phyloP scores from a whole-genome alignment of 495 filamentous ascomycete species.

The Aspergillus bertholletiae region DNA sequence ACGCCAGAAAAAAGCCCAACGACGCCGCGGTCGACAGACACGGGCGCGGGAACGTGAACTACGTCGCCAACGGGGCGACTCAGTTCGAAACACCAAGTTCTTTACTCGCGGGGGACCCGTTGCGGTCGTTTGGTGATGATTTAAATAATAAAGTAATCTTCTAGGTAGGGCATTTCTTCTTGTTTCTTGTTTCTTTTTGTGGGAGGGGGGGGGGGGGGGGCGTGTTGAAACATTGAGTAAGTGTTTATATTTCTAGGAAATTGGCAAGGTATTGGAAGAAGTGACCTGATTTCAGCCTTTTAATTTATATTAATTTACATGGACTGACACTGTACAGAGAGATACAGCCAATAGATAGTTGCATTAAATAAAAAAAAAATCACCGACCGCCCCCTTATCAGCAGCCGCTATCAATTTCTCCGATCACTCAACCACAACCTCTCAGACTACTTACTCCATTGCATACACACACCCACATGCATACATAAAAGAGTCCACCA shows the following conservation, averaged over 20 bases:
- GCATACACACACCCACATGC: too few relatives aligned
- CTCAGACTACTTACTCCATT: too few relatives aligned
- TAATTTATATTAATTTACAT: too few relatives aligned
- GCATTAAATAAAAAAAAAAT: neutral
- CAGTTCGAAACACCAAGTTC: neutral
- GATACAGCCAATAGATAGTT: too few relatives aligned
- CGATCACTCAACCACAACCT: neutral
- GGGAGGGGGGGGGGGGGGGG: neutral
- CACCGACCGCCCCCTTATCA: neutral
- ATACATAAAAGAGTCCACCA: neutral
- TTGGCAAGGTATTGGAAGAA: too few relatives aligned
- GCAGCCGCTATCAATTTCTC: neutral
- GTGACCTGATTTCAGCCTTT: too few relatives aligned
- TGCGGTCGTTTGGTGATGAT: neutral
- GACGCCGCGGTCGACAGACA: neutral
- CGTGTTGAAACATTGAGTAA: neutral
- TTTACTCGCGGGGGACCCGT: neutral
- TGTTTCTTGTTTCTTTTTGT: too few relatives aligned
- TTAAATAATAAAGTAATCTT: too few relatives aligned
- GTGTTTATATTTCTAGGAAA: neutral
- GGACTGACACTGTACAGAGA: too few relatives aligned
- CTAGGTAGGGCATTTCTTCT: too few relatives aligned
- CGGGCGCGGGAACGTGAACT: neutral
- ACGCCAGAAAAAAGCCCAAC: neutral
- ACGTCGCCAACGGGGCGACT: neutral